Conservation (phyloP, 1,139 yeast species). For the Lodderomyces orthopsilosis region DNA sequence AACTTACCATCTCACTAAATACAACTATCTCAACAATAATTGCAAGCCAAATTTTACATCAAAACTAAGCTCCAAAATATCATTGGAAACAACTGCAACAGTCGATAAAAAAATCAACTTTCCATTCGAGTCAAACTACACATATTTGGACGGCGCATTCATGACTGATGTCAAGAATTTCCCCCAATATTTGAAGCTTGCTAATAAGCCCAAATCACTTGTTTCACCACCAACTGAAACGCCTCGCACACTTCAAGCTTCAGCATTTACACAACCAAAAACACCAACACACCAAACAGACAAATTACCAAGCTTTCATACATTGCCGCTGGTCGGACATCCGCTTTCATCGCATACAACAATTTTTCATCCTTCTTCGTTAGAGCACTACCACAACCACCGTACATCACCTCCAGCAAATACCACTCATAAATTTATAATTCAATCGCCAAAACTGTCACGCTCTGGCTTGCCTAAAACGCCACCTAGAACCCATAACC, state of each 20-base stretch:
- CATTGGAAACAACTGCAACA: slow-evolving; percentile 20
- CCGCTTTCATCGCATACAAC: slow-evolving; percentile 1
- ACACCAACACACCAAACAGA: slow-evolving; percentile 11
- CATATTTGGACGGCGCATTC: slow-evolving; percentile 47
- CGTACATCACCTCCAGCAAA: not conserved
- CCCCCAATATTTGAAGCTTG: slow-evolving; percentile 50
- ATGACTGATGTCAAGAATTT: slow-evolving; percentile 43
- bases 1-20: slow-evolving; percentile 29
- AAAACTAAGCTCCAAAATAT: slow-evolving; percentile 36
- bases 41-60: slow-evolving; percentile 41
- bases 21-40: slow-evolving; percentile 28
- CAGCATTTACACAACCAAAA: slow-evolving; percentile 8
- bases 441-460: not conserved
- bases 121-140: slow-evolving; percentile 55
- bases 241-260: slow-evolving; percentile 11
- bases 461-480: not conserved
- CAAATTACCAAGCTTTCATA: slow-evolving; percentile 4
- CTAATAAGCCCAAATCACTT: slow-evolving; percentile 18
- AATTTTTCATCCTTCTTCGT: slow-evolving; percentile 12
- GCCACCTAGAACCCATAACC: slow-evolving; percentile 5
- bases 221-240: slow-evolving; percentile 15
- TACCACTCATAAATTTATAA: not conserved
- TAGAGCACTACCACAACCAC: slow-evolving; percentile 31
- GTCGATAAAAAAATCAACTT: slow-evolving; percentile 40
- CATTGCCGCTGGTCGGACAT: slow-evolving; percentile 4